Evolutionary conservation across 2,329 filamentous ascomycete genomes (phyloP).

Genomic region (Pseudocercospora crystallina): DNA sequence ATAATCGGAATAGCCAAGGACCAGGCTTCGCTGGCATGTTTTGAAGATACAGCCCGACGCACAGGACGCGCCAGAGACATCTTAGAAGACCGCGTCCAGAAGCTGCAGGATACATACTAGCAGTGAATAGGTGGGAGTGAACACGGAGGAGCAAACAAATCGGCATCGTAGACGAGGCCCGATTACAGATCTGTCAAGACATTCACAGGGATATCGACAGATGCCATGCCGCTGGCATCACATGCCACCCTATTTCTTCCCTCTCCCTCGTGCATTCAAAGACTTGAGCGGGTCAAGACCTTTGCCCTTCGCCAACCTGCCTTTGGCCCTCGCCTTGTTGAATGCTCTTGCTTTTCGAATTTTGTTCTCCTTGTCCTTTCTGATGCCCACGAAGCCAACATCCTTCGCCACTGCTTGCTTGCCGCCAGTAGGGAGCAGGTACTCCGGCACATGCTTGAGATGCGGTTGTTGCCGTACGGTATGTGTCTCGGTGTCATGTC

Average conservation of each 20-base stretch:
- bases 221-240: background rate
- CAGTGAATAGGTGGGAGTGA: no score
- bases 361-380: conserved; percentile 51
- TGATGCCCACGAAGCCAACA: conserved; percentile 73
- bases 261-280: conserved; percentile 59
- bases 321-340: conserved; percentile 48
- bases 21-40: no score
- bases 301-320: conserved; percentile 57
- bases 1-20: no score
- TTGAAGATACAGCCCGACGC: no score
- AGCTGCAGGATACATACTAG: no score
- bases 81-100: no score
- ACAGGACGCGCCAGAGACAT: no score
- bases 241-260: conserved; percentile 31
- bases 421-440: conserved; percentile 74
- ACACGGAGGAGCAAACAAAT: no score
- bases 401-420: conserved; percentile 65
- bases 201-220: no score
- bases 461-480: conserved; percentile 83
- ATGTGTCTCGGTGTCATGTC: conserved; percentile 85
- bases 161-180: no score
- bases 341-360: conserved; percentile 47
- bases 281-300: conserved; percentile 85
- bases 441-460: conserved; percentile 91
- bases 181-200: no score